Evolutionary conservation across 768 basidiomycete species (phyloP).

Genomic region (Erythrobasidium yunnanense): DNA sequence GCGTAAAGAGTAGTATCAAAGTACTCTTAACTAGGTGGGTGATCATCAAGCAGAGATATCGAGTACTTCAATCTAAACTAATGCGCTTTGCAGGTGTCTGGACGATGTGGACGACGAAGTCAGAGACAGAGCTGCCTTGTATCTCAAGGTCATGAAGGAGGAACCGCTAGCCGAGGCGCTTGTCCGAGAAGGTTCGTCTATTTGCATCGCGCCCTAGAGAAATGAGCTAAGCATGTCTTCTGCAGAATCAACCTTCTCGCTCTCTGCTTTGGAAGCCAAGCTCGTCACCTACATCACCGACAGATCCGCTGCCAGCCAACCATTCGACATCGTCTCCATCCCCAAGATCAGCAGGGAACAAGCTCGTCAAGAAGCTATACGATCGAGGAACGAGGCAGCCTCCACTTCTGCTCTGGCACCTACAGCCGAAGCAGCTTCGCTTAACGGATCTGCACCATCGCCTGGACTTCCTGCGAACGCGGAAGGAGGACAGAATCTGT

Average conservation of each 20-base stretch:
- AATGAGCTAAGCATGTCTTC: neutral
- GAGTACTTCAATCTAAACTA: neutral
- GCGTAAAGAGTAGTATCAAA: conserved; percentile 69
- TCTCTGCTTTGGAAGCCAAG: conserved; percentile 78
- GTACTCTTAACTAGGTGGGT: conserved; percentile 72
- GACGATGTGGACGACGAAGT: conserved; percentile 99
- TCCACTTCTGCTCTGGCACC: neutral
- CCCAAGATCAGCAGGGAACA: conserved; percentile 92
- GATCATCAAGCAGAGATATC: neutral
- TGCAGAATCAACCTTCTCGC: conserved; percentile 83
- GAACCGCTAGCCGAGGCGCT: conserved; percentile 70
- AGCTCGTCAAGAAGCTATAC: conserved; percentile 72
- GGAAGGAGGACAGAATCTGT: conserved; percentile 74
- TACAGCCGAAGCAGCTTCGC: conserved; percentile 39
- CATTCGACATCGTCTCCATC: conserved; percentile 72
- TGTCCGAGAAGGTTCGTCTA: conserved; percentile 70
- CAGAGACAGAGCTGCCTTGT: conserved; percentile 90
- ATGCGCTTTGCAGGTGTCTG: conserved; percentile 60
- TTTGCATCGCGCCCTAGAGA: neutral
- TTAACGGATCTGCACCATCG: conserved; percentile 53
- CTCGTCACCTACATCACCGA: conserved; percentile 90
- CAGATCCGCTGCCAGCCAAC: conserved; percentile 54
- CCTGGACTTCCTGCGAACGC: conserved; percentile 45
- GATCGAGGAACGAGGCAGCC: conserved; percentile 49
- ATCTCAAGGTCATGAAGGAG: conserved; percentile 71